Evolutionary conservation across 768 basidiomycete genomes (phyloP), one percentile per base, ranked within the genome.

Genomic region (Mycena galericulata): DNA sequence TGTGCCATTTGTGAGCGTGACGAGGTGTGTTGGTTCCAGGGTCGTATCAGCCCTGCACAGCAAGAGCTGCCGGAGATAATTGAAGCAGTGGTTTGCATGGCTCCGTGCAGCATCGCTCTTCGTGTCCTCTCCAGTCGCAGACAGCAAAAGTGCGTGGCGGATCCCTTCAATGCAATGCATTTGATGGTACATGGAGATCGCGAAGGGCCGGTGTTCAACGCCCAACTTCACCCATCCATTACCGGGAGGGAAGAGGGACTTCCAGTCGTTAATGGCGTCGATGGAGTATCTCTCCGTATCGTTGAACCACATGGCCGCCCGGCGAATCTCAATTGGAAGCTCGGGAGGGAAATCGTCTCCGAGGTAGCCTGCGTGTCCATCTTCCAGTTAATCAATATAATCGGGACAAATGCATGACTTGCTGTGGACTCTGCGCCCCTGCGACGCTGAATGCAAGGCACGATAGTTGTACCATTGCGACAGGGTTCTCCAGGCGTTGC

Each of bases 151-250:
- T 24, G 51, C 51, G 4, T 8, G 7, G 15, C 63, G 63, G 24
- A 65, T 55, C n/a, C 51, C 34, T 12, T 36, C 26, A 18, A 65
- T 24, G 30, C 63, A 65, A 34, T 56, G 63, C 22, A 65, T 5
- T 30, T 65, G 63, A 53, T 65, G 63, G 54, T 56, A 65, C 63
- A 65, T 65, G 26, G 63, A 55, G 30, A 65, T 34, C 9, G 54
- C 26, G 54, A 65, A 65, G 15, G 61, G 61, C n/a, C 49, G 29
- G 20, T 32, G 15, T 24, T 50, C 47, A 8, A 11, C 11, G 11
- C 61, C 61, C 11, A 62, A 29, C 29, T 40, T 47, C 17, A 62
- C 61, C 53, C 51, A 56, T 2, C 63, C 63, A 24, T 56, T 30
- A 3, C 63, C 63, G 20, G 18, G 12, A 10, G 63, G 63, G 10